A percentile compares a stretch with the other conserved stretches of the same genome.
Conservation (phyloP, 306 rosid species). For the Vigna radiata region DNA sequence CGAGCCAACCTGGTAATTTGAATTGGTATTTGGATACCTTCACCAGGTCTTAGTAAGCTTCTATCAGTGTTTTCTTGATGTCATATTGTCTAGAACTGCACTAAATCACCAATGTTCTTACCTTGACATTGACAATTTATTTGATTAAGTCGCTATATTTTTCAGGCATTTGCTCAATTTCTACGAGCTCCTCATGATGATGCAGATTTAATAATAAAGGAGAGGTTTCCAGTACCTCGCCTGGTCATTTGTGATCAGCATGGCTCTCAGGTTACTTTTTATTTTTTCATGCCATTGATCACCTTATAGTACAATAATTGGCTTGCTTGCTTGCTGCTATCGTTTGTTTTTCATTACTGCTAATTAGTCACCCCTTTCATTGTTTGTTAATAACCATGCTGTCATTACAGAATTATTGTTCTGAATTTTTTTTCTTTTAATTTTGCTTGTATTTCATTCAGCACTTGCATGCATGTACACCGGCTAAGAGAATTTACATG, state of each 20-base stretch:
- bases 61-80: background rate
- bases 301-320: background rate
- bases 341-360: conserved; percentile 1
- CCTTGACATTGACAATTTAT: conserved; percentile 35
- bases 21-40: background rate
- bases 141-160: conserved; percentile 27
- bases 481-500: background rate
- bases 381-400: background rate
- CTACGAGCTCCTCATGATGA: conserved; percentile 86
- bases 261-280: conserved; percentile 84
- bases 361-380: background rate
- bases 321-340: background rate
- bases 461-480: background rate
- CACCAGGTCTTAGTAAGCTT: conserved; percentile 12
- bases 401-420: background rate
- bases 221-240: conserved; percentile 98
- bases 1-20: background rate
- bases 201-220: conserved; percentile 74
- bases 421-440: background rate
- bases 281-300: conserved; percentile 16
- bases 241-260: conserved; percentile 95
- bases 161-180: conserved; percentile 92
- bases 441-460: background rate
- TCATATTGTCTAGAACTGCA: conserved; percentile 20
- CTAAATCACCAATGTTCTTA: conserved; percentile 30